Evolutionary conservation across 1,139 yeast genomes (phyloP).

Genomic region (Scheffersomyces titani): DNA sequence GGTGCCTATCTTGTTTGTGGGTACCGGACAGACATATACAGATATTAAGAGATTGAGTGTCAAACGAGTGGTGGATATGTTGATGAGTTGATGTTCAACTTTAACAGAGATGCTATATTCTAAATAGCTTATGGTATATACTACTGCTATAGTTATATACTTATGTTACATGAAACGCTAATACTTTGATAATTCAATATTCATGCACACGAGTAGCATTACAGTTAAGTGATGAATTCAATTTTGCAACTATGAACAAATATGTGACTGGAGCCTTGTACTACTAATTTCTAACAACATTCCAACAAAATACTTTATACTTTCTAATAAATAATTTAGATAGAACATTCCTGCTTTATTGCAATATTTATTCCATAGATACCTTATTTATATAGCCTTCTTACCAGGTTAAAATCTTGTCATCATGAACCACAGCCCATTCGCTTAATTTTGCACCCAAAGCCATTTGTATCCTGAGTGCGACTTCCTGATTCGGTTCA

Average conservation of each 20-base stretch:
- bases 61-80: conserved; percentile 85
- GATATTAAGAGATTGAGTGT: conserved; percentile 92
- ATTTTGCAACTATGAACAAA: no score
- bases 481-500: background rate
- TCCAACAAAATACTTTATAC: no score
- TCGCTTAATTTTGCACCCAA: background rate
- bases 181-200: background rate
- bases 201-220: background rate
- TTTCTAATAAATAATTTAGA: no score
- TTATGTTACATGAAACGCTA: background rate
- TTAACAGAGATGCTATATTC: background rate
- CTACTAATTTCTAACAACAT: no score
- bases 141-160: background rate
- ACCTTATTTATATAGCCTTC: no score
- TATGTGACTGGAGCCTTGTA: no score
- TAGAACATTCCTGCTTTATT: no score
- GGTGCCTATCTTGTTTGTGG: conserved; percentile 92
- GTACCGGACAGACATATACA: conserved; percentile 96
- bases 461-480: no score
- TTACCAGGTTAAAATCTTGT: no score
- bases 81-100: conserved; percentile 46
- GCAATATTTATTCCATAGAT: no score
- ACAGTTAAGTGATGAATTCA: no score
- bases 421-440: background rate
- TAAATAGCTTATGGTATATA: background rate